Percentiles rank a stretch among this genome's conserved stretches.
Conservation (phyloP, 306 rosid genomes). For the Benincasa hispida region DNA sequence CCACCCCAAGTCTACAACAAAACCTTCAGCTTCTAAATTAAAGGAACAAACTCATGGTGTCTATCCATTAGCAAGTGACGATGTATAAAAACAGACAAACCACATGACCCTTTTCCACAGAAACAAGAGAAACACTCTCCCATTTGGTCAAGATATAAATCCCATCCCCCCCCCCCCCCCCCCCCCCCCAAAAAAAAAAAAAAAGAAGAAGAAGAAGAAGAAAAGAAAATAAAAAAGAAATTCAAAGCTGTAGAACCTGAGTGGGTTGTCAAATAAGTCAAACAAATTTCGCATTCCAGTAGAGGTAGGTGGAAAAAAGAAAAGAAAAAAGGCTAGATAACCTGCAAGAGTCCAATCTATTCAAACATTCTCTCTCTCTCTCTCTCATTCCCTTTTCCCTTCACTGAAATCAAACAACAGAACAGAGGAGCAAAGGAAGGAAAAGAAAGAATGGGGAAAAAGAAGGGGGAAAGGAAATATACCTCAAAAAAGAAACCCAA, state of each 20-base stretch:
- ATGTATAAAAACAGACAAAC: slow-evolving; percentile 1
- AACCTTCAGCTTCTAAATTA: not conserved
- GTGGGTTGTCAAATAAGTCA: slow-evolving; percentile 1
- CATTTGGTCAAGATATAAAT: not conserved
- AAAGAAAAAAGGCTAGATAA: not conserved
- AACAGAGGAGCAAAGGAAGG: not conserved
- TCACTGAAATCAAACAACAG: not conserved
- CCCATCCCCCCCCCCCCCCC: no score
- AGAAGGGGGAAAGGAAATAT: not conserved
- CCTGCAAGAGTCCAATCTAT: not conserved
- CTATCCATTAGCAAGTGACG: not conserved
- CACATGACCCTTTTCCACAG: not conserved
- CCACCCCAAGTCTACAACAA: slow-evolving; percentile 1
- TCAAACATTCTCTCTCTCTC: not conserved
- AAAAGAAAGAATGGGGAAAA: no score
- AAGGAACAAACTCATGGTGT: not conserved
- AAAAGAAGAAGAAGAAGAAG: no score
- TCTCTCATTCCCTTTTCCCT: no score
- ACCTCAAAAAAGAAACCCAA: not conserved
- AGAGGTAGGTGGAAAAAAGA: not conserved
- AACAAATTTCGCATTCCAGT: not conserved
- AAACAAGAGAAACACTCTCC: not conserved
- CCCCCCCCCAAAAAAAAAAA: no score
- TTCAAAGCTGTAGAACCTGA: not conserved
- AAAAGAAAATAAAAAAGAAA: not conserved